These are phyloP conservation scores for Cymbopogon flexuosus DNA, from an alignment of 202 grass and related monocot genomes.

Conservation along the genomic window DNA sequence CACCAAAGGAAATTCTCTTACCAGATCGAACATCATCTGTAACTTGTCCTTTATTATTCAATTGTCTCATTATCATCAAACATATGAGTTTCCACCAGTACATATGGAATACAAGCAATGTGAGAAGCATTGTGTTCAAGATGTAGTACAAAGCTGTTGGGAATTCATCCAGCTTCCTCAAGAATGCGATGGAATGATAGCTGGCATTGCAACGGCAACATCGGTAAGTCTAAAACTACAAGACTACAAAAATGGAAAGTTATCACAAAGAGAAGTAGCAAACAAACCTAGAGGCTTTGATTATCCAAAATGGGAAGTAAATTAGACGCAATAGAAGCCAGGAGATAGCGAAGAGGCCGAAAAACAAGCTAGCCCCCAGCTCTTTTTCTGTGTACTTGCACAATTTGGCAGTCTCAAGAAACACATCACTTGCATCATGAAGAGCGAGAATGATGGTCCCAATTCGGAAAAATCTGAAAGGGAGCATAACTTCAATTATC, in stretches of 20 bases:
- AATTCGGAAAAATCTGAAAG: slow-evolving; percentile 81
- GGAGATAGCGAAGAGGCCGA: slow-evolving; percentile 83
- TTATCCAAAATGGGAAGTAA: slow-evolving; percentile 99
- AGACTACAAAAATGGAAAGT: not conserved
- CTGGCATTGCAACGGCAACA: slow-evolving; percentile 56
- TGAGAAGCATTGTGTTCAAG: slow-evolving; percentile 96
- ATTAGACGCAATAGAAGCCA: slow-evolving; percentile 78
- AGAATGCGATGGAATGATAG: slow-evolving; percentile 46
- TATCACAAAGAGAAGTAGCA: slow-evolving; percentile 2
- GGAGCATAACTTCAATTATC: slow-evolving; percentile 11
- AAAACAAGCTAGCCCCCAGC: slow-evolving; percentile 73
- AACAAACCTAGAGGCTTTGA: slow-evolving; percentile 84
- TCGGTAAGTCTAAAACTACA: slow-evolving; percentile 17
- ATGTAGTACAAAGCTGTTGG: slow-evolving; percentile 73
- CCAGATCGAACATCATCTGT: slow-evolving; percentile 92
- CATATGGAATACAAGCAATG: slow-evolving; percentile 81
- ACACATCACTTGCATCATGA: slow-evolving; percentile 86
- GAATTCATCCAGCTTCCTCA: slow-evolving; percentile 50
- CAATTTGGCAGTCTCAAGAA: slow-evolving; percentile 90
- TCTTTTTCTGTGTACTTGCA: slow-evolving; percentile 97
- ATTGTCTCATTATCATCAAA: slow-evolving; percentile 84
- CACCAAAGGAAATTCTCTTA: slow-evolving; percentile 37
- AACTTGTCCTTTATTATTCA: slow-evolving; percentile 87
- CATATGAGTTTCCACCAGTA: slow-evolving; percentile 99
- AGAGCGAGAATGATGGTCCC: slow-evolving; percentile 89